phyloP scores from a whole-genome alignment of 768 basidiomycete genomes.

The Pholiota molesta region DNA sequence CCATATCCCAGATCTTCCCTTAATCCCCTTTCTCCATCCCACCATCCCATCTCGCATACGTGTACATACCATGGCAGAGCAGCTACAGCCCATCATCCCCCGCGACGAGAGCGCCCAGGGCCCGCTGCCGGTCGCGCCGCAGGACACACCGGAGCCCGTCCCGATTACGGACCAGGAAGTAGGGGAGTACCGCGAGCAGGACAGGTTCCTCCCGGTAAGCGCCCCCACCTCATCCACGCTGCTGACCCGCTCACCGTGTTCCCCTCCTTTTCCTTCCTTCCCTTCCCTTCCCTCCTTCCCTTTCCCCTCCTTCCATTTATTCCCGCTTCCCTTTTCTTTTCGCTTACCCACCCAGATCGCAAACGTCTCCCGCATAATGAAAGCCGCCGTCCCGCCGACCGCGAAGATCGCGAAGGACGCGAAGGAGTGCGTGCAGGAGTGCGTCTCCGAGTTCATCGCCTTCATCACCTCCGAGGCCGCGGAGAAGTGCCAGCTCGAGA shows the following conservation, averaged over 20 bases:
- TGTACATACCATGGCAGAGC: constrained; percentile 31
- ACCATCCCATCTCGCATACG: not conserved
- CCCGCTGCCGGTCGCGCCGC: constrained; percentile 32
- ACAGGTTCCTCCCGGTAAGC: constrained; percentile 91
- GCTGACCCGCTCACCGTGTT: too few relatives aligned
- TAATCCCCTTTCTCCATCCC: not conserved
- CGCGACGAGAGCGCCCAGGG: constrained; percentile 37
- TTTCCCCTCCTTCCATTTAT: too few relatives aligned
- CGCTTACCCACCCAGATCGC: constrained; percentile 66
- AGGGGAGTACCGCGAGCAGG: constrained; percentile 93
- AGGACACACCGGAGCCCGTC: constrained; percentile 56
- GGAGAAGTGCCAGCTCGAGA: constrained; percentile 92
- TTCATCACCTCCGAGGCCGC: constrained; percentile 98
- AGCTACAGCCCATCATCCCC: constrained; percentile 46
- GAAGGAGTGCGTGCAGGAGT: constrained; percentile 98
- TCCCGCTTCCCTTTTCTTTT: too few relatives aligned
- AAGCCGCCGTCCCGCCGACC: constrained; percentile 81
- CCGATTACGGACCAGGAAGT: constrained; percentile 92
- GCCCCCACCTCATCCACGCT: not conserved
- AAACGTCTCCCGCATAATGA: constrained; percentile 98
- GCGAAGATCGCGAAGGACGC: constrained; percentile 98
- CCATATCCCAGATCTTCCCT: not conserved
- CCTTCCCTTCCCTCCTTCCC: not conserved
- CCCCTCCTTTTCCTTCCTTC: not conserved
- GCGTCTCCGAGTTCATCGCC: constrained; percentile 96